phyloP scores from a whole-genome alignment of 495 filamentous ascomycete species.

The Penicillium manginii region DNA sequence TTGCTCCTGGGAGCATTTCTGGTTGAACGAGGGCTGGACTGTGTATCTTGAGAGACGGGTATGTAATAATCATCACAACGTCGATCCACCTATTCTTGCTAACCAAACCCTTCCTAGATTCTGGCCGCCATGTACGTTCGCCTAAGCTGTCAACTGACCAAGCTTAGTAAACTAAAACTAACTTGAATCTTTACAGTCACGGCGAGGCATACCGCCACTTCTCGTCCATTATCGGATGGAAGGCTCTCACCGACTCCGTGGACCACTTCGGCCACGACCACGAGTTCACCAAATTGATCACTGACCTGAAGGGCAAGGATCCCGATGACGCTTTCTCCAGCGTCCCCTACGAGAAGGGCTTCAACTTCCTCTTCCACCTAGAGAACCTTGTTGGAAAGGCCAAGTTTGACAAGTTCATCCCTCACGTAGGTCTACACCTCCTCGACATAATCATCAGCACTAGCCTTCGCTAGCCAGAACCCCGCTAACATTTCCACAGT shows the following conservation, averaged over 20 bases:
- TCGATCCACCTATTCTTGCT: slow-evolving; percentile 2
- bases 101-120: slow-evolving; percentile 23
- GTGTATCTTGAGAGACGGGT: slow-evolving; percentile 86
- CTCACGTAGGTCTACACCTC: slow-evolving; percentile 56
- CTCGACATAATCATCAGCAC: background rate
- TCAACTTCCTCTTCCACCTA: slow-evolving; percentile 79
- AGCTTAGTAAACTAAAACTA: slow-evolving; percentile 1
- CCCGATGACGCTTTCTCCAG: slow-evolving; percentile 94
- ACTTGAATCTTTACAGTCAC: slow-evolving; percentile 53
- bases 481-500: slow-evolving; percentile 46
- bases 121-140: slow-evolving; percentile 35
- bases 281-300: slow-evolving; percentile 88
- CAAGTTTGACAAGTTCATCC: slow-evolving; percentile 92
- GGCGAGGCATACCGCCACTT: slow-evolving; percentile 87
- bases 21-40: slow-evolving; percentile 97
- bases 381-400: slow-evolving; percentile 83
- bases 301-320: slow-evolving; percentile 85
- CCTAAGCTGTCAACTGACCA: background rate
- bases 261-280: slow-evolving; percentile 76
- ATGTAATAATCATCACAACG: slow-evolving; percentile 11
- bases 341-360: slow-evolving; percentile 77
- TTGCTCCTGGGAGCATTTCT: slow-evolving; percentile 95
- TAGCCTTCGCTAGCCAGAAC: too few species aligned
- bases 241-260: slow-evolving; percentile 72
- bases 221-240: slow-evolving; percentile 77